Base-by-base conservation (phyloP, 352 stramenopile species). In the Globisporangium orthogonon region DNA sequence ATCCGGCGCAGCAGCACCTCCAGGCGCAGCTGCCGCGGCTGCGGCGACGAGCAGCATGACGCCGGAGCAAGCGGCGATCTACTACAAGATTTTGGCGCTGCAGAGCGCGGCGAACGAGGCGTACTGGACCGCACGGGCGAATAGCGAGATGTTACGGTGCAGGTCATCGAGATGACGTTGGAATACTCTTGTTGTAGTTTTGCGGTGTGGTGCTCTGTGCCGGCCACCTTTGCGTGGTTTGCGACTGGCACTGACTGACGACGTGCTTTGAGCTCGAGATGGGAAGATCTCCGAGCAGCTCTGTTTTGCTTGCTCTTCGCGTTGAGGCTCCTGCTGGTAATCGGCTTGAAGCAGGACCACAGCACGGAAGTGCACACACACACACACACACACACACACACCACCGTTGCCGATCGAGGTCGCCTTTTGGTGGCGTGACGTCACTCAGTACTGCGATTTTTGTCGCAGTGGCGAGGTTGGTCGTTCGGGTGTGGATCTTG, bases 41-140 rank as follows among this genome's bases (percentile, higher is more conserved):
- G 37, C 14, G 10, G n/a, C 52, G 39, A 48, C 14, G 29, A 37
- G 47, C 7, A 47, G 31, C 44, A 30, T 53, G 44, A 48, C 28
- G 6, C 37, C 33, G 11, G 56, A 69, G 48, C 39, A 67, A 17
- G 30, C 35, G 23, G 50, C 50, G 48, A 33, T 69, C 9, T 69
- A 62, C 15, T 28, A 67, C 50, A 63, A 68, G 50, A 79, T 85
- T 56, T 61, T 69, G 58, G 64, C 56, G 40, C 58, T 84, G 5
- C 72, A 84, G 40, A 67, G 50, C 6, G 67, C 65, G 0, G 61
- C 63, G 4, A 54, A 82, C 23, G 53, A 80, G 58, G 69, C 67
- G 31, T 83, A 75, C 55, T 50, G 50, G 48, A 69, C 65, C 14
- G 66, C 70, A 30, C 74, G 71, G 37, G 72, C 72, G n/a, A 85